phyloP scores from a whole-genome alignment of 371 early-diverging fungal genomes.

The Furculomyces boomerangus region DNA sequence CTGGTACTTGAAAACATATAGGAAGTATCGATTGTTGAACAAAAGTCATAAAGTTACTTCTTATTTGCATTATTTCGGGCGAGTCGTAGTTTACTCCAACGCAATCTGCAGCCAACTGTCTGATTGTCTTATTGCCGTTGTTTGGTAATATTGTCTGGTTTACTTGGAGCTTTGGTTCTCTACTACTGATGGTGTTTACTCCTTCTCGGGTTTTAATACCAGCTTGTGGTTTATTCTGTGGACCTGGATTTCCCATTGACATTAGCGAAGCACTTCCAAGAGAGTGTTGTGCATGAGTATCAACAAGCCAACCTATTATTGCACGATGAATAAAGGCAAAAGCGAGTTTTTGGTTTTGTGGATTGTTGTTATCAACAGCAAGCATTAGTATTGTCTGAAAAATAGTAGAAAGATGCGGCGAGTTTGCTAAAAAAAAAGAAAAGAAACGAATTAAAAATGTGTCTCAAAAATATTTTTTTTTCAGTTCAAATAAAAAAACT shows the following conservation, averaged over 20 bases:
- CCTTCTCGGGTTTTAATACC: neutral
- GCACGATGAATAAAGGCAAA: conserved; percentile 65
- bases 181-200: neutral
- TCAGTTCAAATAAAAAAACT: too few species aligned
- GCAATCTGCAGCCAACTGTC: conserved; percentile 18
- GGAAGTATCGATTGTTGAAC: conserved; percentile 60
- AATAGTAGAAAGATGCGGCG: conserved; percentile 47
- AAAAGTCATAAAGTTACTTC: conserved; percentile 44
- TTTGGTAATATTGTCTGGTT: neutral
- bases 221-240: conserved; percentile 2
- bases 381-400: conserved; percentile 61
- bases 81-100: conserved; percentile 14
- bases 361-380: conserved; percentile 50
- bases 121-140: conserved; percentile 6
- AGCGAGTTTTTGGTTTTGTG: conserved; percentile 59
- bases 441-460: too few species aligned
- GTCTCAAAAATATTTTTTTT: too few species aligned
- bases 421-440: conserved; percentile 30
- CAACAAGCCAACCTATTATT: conserved; percentile 53
- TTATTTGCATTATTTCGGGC: conserved; percentile 7
- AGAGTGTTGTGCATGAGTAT: conserved; percentile 15
- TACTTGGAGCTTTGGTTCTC: neutral
- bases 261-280: conserved; percentile 15
- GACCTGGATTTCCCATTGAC: conserved; percentile 9
- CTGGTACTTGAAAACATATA: conserved; percentile 63